Percentiles rank a stretch among this genome's conserved stretches.
These are phyloP conservation scores for Botrytis aclada DNA, from an alignment of 2,329 filamentous ascomycete genomes.

Conservation along the genomic window DNA sequence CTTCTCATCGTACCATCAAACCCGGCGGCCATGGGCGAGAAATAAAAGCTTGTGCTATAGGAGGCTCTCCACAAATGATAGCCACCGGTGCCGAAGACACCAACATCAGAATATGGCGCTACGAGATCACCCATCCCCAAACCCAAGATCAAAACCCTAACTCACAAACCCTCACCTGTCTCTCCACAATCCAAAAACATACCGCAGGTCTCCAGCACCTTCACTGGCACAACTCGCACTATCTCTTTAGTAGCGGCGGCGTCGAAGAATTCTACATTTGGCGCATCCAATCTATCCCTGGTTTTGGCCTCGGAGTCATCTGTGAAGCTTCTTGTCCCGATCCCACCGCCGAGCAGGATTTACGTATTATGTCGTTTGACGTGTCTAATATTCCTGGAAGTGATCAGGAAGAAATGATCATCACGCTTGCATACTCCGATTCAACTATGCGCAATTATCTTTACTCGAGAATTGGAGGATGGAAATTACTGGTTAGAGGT, in stretches of 20 bases:
- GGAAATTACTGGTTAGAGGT: constrained; percentile 51
- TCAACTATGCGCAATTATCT: constrained; percentile 66
- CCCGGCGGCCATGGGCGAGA: constrained; percentile 81
- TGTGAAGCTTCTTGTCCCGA: constrained; percentile 55
- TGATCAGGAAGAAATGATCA: constrained; percentile 25
- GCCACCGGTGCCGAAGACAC: constrained; percentile 72
- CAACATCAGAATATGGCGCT: constrained; percentile 69
- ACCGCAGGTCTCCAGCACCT: constrained; percentile 72
- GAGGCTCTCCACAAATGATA: constrained; percentile 41
- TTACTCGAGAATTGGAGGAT: constrained; percentile 43
- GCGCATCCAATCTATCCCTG: constrained; percentile 55
- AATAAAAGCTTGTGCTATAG: constrained; percentile 61
- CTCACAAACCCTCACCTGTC: constrained; percentile 40
- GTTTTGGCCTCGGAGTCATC: constrained; percentile 50
- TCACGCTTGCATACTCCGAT: constrained; percentile 80
- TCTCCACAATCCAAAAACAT: constrained; percentile 69
- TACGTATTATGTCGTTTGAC: constrained; percentile 81
- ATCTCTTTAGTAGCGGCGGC: constrained; percentile 82
- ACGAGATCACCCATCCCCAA: constrained; percentile 27
- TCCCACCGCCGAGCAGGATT: constrained; percentile 55
- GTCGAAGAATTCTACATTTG: constrained; percentile 89
- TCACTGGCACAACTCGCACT: constrained; percentile 62
- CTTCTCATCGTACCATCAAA: constrained; percentile 53
- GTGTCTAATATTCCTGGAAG: constrained; percentile 37
- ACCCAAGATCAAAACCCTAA: not conserved